These are phyloP conservation scores for Eucalyptus cloeziana DNA, from an alignment of 345 rosid genomes.

Conservation along the genomic window DNA sequence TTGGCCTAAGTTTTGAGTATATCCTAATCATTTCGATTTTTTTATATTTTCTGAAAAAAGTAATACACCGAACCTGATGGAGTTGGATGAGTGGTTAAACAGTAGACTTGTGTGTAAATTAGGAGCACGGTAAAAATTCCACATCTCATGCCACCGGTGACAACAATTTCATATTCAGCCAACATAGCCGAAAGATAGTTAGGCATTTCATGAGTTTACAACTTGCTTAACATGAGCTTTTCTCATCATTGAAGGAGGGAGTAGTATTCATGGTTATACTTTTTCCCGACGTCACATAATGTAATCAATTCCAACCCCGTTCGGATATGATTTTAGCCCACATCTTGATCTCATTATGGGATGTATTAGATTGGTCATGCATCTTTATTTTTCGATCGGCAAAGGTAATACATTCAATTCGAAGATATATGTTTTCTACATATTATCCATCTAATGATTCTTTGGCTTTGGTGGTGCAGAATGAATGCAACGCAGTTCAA, in stretches of 20 bases:
- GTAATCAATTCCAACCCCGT: not conserved
- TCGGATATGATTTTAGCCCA: not conserved
- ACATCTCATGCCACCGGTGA: not conserved
- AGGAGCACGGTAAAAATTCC: not conserved
- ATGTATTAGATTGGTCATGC: not conserved
- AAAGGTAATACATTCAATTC: not conserved
- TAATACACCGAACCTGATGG: not conserved
- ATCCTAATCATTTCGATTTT: not conserved
- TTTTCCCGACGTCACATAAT: not conserved
- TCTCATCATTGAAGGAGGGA: not conserved
- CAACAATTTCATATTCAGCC: not conserved
- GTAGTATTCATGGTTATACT: not conserved
- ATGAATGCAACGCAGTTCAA: constrained; percentile 27
- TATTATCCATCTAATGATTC: not conserved
- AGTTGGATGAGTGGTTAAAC: not conserved
- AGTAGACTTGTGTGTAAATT: not conserved
- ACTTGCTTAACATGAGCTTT: not conserved
- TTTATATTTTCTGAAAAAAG: not conserved
- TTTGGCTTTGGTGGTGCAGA: constrained; percentile 4
- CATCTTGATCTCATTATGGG: not conserved
- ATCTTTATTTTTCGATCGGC: not conserved
- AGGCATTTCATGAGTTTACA: not conserved
- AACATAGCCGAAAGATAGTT: not conserved
- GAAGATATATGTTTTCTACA: not conserved
- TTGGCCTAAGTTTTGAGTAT: not conserved